phyloP scores from a whole-genome alignment of 371 early-diverging fungal species.

The Funneliformis caledonium region DNA sequence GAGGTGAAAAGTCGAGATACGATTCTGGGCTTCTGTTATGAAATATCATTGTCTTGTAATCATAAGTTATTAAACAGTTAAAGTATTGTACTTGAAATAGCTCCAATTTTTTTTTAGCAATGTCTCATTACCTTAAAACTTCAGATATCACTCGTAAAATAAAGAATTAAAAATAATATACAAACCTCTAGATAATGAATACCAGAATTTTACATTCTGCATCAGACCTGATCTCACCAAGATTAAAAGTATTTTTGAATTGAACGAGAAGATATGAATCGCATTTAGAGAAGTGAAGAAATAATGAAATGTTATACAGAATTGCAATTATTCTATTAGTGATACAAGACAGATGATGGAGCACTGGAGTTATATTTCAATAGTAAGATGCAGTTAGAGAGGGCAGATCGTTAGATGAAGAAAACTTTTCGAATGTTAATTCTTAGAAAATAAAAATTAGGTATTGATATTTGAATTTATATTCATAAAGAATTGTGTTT shows the following conservation, averaged over 20 bases:
- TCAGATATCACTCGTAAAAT: too few relatives aligned
- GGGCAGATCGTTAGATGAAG: constrained; percentile 14
- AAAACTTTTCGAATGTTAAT: background rate
- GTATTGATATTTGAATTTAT: constrained; percentile 22
- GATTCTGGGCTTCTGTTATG: constrained; percentile 24
- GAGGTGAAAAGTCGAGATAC: constrained; percentile 19
- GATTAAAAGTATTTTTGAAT: constrained; percentile 12
- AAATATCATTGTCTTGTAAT: background rate
- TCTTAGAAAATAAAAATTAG: background rate
- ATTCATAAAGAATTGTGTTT: too few relatives aligned
- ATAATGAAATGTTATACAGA: constrained; percentile 24
- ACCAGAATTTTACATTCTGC: background rate
- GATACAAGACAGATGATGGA: background rate
- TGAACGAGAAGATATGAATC: background rate
- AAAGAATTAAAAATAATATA: background rate
- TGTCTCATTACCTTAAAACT: constrained; percentile 7
- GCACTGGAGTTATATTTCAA: constrained; percentile 27
- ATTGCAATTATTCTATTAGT: constrained; percentile 12
- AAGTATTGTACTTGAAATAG: background rate
- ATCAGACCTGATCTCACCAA: background rate
- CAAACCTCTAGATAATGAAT: background rate
- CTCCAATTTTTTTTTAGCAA: constrained; percentile 1
- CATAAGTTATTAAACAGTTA: background rate
- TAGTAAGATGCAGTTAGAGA: background rate
- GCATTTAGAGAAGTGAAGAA: background rate